Base-by-base conservation (phyloP, 2,329 filamentous ascomycete genomes). In the Incumbomyces lentus region DNA sequence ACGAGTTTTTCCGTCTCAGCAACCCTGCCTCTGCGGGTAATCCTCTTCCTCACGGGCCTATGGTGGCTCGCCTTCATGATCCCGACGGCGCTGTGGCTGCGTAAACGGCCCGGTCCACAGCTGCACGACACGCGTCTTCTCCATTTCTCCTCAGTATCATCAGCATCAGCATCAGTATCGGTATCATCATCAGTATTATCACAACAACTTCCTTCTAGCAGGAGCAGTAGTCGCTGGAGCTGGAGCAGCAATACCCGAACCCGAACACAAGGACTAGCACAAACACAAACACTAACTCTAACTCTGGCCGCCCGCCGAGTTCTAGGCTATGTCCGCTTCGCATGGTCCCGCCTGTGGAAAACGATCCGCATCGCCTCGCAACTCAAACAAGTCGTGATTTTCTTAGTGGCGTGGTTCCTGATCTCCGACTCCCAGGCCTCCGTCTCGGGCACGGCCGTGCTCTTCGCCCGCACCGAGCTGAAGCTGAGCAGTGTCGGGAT, bases 41-140 rank as follows among this genome's bases (percentile, higher is more conserved):
- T 90, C 0, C 72, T 95, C 14, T 84, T 90, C 59, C 68, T 87
- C 44, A 79, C 95, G 34, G 89, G 89, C 19, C 66, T 78, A 22
- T 95, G 89, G 89, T 95, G 89, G 89, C 79, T 84, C 31, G 52
- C 82, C 17, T 95, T 95, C 62, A 92, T 86, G 1, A 76, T 94
- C 46, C 87, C 89, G 1, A 78, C 84, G 1, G 85, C 85, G 1
- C 66, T 87, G 58, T 93, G 86, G 81, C 72, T 95, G 19, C 80
- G 87, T 29, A 79, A 86, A 7, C 76, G 89, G 35, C 89, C 89
- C 0, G 89, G 89, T 0, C 89, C 89, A 32, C 86, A 86, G 0
- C 65, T 66, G 22, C 29, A 39, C 17, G 22, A 45, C 22, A 8
- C 22, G 22, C 5, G 22, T 26, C 22, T 8, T 26, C 22, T 26